Evolutionary conservation across 129 eudicot species (phyloP), one percentile per base, ranked within the genome.

Genomic region (Logfia minima): DNA sequence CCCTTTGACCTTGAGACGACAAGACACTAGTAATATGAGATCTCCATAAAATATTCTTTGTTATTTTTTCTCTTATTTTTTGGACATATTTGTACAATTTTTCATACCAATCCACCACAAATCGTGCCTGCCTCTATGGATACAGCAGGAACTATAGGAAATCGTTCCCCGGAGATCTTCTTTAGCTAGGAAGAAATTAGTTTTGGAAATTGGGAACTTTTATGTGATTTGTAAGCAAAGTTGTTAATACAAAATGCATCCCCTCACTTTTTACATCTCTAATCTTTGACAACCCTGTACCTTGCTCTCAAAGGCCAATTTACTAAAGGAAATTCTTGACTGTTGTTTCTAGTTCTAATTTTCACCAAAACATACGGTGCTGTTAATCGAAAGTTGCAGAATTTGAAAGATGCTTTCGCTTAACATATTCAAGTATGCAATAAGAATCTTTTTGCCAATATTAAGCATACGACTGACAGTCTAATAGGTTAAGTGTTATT

Each of bases 1-100:
- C 53, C 98, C 97, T 21, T 87, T 93, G 52, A 88, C 96, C 53
- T 86, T 93, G 28, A 88, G 88, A 71, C 82, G 96, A 83, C 92
- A 88, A 31, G 98, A 90, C 63, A 71, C 94, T 8, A 80, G 52
- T 45, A 58, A 23, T 65, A 51, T 60, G 70, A 90, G 90, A 82
- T 83, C 82, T 35, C 77, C 88, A 21, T 91, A 74, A 65, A 84
- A 55, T 37, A 66, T 71, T 55, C 8, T 55, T 55, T 55, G 8
- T 55, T 7, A 78, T 71, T 32, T 56, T 77, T 55, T 51, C 35
- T 39, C 24, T 82, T 35, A 52, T 41, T 17, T 55, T 64, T 43
- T 31, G 35, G 56, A 68, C 70, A 78, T 60, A 74, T 68, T 43
- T 83, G 72, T 67, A 74, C 74, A 23, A 58, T 29, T 79, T 71